Evolutionary conservation across 352 stramenopile genomes (phyloP).

Genomic region (Phytophthora constricta): DNA sequence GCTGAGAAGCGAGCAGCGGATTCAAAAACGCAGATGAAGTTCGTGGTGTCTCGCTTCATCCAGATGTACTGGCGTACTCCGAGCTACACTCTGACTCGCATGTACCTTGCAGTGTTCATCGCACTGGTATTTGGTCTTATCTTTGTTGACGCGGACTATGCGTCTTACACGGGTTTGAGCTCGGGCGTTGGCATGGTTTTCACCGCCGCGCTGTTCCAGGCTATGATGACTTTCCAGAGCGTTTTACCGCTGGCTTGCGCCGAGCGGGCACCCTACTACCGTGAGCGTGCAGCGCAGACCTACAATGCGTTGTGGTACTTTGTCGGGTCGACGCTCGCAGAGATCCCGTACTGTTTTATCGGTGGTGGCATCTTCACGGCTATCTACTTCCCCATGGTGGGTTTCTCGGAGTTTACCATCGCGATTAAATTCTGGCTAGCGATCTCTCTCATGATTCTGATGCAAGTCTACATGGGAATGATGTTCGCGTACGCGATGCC

Average conservation of each 20-base stretch:
- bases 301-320: constrained; percentile 74
- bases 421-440: constrained; percentile 35
- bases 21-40: constrained; percentile 35
- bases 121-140: constrained; percentile 78
- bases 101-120: constrained; percentile 61
- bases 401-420: constrained; percentile 24
- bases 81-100: constrained; percentile 76
- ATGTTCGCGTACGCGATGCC: constrained; percentile 37
- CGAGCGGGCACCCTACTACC: constrained; percentile 80
- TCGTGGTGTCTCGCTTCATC: constrained; percentile 30
- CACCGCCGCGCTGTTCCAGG: constrained; percentile 65
- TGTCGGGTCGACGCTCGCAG: constrained; percentile 51
- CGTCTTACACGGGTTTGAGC: constrained; percentile 41
- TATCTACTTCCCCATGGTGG: constrained; percentile 43
- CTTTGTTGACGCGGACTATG: constrained; percentile 43
- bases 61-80: constrained; percentile 57
- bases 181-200: constrained; percentile 82
- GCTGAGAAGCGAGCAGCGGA: constrained; percentile 31
- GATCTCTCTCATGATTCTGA: constrained; percentile 33
- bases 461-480: constrained; percentile 39
- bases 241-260: constrained; percentile 83
- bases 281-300: constrained; percentile 79
- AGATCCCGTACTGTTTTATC: constrained; percentile 52
- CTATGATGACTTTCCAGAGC: constrained; percentile 66
- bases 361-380: constrained; percentile 32